Percentiles rank a stretch among this genome's conserved stretches.
These are phyloP conservation scores for Pseudocercospora cruenta DNA, from an alignment of 2,329 filamentous ascomycete genomes.

Conservation along the genomic window DNA sequence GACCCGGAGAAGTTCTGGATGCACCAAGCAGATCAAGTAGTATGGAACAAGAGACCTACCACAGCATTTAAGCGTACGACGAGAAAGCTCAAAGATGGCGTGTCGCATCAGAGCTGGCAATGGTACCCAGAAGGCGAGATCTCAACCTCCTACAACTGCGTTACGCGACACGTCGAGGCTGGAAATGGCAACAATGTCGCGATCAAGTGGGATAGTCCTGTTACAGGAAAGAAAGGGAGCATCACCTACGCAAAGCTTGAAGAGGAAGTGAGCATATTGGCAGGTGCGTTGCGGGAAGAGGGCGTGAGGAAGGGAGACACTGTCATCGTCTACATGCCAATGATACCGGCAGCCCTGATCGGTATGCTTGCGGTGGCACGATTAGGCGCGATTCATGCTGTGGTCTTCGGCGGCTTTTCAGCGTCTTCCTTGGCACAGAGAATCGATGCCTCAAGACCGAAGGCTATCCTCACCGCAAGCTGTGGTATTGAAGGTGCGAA, in stretches of 20 bases:
- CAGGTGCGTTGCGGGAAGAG: slow-evolving; percentile 79
- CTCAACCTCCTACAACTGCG: slow-evolving; percentile 80
- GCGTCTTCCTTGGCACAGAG: slow-evolving; percentile 79
- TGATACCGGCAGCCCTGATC: slow-evolving; percentile 88
- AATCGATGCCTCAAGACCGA: slow-evolving; percentile 79
- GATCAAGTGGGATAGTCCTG: slow-evolving; percentile 86
- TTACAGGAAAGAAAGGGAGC: slow-evolving; percentile 71
- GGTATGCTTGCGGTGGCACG: slow-evolving; percentile 81
- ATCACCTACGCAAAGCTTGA: slow-evolving; percentile 77
- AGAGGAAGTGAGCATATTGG: slow-evolving; percentile 77
- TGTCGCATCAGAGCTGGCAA: slow-evolving; percentile 75
- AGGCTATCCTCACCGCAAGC: slow-evolving; percentile 80
- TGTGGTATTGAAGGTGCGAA: slow-evolving; percentile 90
- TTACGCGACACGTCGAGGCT: slow-evolving; percentile 82
- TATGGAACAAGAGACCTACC: slow-evolving; percentile 79
- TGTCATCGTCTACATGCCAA: slow-evolving; percentile 94
- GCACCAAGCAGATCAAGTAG: slow-evolving; percentile 64
- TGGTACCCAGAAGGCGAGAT: slow-evolving; percentile 92
- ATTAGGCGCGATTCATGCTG: slow-evolving; percentile 84
- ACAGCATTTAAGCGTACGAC: slow-evolving; percentile 62
- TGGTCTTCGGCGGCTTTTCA: slow-evolving; percentile 93
- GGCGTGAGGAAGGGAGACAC: slow-evolving; percentile 83
- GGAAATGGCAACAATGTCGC: slow-evolving; percentile 75
- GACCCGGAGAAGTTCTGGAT: slow-evolving; percentile 43
- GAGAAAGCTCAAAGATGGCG: slow-evolving; percentile 66